Conservation (phyloP, 169 alveolate species). For the Besnoitia besnoiti region DNA sequence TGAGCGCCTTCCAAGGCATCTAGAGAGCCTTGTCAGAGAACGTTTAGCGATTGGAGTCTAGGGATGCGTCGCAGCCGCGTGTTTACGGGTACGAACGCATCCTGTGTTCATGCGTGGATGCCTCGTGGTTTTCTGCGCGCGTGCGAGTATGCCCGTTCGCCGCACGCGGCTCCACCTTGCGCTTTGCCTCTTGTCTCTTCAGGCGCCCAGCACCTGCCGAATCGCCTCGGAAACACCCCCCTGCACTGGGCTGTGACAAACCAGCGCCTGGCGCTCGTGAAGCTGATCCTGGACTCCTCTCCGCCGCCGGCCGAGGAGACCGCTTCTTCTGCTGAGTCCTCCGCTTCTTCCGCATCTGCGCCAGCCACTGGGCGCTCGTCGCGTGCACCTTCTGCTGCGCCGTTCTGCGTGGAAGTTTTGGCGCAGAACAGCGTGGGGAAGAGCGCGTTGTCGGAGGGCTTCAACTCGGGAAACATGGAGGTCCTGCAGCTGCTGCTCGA, state of each 20-base stretch:
- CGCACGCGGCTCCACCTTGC: no score
- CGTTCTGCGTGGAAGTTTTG: background rate
- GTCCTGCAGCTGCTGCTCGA: constrained; percentile 34
- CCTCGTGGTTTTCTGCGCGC: no score
- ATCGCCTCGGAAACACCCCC: background rate
- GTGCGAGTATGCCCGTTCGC: no score
- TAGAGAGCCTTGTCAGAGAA: no score
- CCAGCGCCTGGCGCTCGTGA: background rate
- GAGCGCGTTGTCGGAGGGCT: constrained; percentile 1
- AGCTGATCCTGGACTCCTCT: background rate
- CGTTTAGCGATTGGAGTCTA: no score
- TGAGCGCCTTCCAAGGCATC: no score
- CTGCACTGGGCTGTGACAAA: constrained; percentile 22
- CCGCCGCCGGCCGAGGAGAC: background rate
- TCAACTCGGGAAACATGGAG: background rate
- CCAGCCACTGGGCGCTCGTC: background rate
- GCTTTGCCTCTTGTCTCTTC: background rate
- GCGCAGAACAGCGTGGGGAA: background rate
- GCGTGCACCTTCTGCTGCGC: background rate
- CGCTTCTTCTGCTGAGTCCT: background rate
- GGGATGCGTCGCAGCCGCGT: no score
- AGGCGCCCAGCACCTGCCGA: constrained; percentile 13
- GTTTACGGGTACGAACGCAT: no score
- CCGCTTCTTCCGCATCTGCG: background rate
- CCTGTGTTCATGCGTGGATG: no score